Base-by-base conservation (phyloP, 768 basidiomycete species). In the Tricholoma furcatifolium region DNA sequence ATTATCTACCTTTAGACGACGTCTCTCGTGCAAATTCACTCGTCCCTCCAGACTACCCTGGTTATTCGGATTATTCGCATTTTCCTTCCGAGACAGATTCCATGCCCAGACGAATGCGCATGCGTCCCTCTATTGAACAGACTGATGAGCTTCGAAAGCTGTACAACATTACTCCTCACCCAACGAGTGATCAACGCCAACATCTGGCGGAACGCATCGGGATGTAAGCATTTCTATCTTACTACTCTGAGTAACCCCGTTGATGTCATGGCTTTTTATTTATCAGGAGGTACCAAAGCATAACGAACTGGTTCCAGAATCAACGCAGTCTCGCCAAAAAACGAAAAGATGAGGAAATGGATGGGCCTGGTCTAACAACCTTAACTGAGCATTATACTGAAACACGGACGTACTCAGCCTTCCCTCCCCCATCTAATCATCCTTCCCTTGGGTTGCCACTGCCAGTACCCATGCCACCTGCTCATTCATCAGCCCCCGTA, bases 231-330 rank as follows among this genome's bases (percentile, higher is more conserved):
- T 46, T 62, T 58, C 65, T 61, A 63, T 66, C 64, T 66, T 58
- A 11, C 60, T 64, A 53, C 53, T 48, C 58, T 64, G 59, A 50
- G 51, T 59, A 62, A 64, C 70, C 56, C 65, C 62, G 66, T 61
- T 67, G 64, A 62, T 50, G 21, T 38, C 31, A 55, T 55, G 23
- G 24, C 59, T 63, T 46, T 27, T 44, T 40, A 45, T 53, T 57
- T 50, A 43, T 14, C 61, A 91, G 89, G 87, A 85, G 81, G 57
- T 79, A 86, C 70, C 83, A 88, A 69, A 87, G 83, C 51, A 83
- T 91, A 52, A 89, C 85, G 1, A 90, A 91, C 64, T 91, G 89
- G 90, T 91, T 91, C 67, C 88, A 91, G 75, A 89, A 90, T 62
- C 88, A 91, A 63, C 87, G 87, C 61, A 88, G 83, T 66, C 78